These are phyloP conservation scores for Meredithiella fracta DNA, from an alignment of 2,329 filamentous ascomycete species.

Conservation along the genomic window DNA sequence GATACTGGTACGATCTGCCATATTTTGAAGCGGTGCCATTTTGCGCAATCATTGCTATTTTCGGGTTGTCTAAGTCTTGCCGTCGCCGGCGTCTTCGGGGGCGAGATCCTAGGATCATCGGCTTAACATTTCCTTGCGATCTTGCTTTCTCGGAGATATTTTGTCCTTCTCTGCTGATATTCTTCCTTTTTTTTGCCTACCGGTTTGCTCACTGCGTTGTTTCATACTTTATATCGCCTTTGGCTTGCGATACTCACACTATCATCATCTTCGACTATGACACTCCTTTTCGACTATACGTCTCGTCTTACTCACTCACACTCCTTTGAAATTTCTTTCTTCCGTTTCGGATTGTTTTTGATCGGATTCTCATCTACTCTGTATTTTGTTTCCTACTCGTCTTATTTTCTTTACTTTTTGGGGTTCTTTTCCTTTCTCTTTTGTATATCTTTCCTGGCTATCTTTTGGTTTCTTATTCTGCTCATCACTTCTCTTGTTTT, in stretches of 20 bases:
- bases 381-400: too few relatives aligned
- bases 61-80: too few relatives aligned
- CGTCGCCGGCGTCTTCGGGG: too few relatives aligned
- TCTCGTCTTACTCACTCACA: not conserved
- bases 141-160: too few relatives aligned
- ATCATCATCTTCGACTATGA: not conserved
- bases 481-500: not conserved
- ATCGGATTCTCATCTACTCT: not conserved
- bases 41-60: too few relatives aligned
- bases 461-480: conserved; percentile 3
- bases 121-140: too few relatives aligned
- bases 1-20: not conserved
- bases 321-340: not conserved
- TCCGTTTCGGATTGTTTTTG: not conserved
- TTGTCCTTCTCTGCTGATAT: not conserved
- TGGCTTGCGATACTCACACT: not conserved
- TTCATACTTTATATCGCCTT: not conserved
- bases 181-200: not conserved
- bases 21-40: too few relatives aligned
- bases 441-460: conserved; percentile 3
- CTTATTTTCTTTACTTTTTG: conserved; percentile 5
- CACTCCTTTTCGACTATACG: too few relatives aligned
- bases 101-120: too few relatives aligned
- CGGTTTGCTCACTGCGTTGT: not conserved
- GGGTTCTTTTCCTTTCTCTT: conserved; percentile 1